These are phyloP conservation scores for Zymoseptoria tritici DNA, from an alignment of 2,329 filamentous ascomycete species.

Conservation along the genomic window DNA sequence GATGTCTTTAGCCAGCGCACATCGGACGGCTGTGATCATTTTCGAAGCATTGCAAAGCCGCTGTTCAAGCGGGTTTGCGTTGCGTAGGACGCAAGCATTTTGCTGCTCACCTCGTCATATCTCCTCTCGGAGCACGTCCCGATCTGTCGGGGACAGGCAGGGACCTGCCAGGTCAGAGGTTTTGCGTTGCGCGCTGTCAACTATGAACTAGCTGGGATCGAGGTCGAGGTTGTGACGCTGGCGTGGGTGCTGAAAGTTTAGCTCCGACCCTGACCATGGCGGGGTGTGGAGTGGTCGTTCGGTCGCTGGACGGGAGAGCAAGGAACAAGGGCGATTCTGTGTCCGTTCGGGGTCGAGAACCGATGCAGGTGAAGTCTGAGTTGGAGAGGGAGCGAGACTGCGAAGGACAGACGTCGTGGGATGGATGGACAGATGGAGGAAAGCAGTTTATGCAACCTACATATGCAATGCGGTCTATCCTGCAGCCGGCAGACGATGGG, in stretches of 20 bases:
- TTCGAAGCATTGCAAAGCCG: neutral
- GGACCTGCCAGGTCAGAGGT: neutral
- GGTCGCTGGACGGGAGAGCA: neutral
- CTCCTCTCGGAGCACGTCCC: neutral
- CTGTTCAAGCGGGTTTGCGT: neutral
- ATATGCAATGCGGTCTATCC: neutral
- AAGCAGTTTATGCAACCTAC: neutral
- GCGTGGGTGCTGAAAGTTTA: neutral
- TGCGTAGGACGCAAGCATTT: neutral
- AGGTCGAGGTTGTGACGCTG: neutral
- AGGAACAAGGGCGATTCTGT: neutral
- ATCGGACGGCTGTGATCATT: neutral
- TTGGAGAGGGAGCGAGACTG: neutral
- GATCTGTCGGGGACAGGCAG: neutral
- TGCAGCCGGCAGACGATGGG: neutral
- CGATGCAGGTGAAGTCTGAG: neutral
- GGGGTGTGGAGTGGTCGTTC: neutral
- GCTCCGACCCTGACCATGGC: neutral
- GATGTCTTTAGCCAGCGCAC: neutral
- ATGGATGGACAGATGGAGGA: neutral
- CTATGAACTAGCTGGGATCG: neutral
- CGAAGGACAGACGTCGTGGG: neutral
- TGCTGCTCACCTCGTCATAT: neutral
- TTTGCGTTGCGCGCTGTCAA: neutral
- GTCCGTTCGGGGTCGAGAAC: neutral